These are phyloP conservation scores for Closterium sp. DNA, from an alignment of 139 green algal species.

Conservation along the genomic window DNA sequence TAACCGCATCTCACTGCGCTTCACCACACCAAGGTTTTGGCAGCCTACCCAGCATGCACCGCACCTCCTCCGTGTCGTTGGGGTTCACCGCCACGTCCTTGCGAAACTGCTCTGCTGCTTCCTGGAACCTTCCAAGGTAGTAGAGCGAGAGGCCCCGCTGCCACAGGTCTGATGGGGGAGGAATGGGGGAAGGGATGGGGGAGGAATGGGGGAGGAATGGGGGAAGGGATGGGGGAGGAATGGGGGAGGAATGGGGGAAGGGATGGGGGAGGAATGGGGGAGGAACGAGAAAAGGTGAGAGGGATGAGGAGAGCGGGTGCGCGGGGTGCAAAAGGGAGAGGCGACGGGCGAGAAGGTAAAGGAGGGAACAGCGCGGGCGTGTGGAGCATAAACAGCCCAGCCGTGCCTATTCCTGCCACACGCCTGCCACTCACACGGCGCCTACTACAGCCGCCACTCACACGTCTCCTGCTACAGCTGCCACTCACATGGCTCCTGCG, in stretches of 20 bases:
- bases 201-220: no score
- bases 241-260: neutral
- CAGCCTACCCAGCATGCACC: no score
- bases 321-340: neutral
- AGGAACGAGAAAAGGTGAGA: neutral
- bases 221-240: no score
- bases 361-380: no score
- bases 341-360: neutral
- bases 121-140: constrained; percentile 49
- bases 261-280: neutral
- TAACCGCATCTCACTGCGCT: no score
- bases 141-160: constrained; percentile 46
- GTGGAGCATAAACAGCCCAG: no score
- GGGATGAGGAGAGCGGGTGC: neutral
- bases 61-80: constrained; percentile 74
- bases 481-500: constrained; percentile 24
- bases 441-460: no score
- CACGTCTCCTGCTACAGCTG: neutral
- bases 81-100: constrained; percentile 80
- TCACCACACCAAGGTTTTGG: no score
- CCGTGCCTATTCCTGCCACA: no score
- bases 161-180: constrained; percentile 35
- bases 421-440: no score
- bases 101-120: constrained; percentile 69
- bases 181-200: no score